Evolutionary conservation across 2,329 filamentous ascomycete genomes (phyloP).

Genomic region (Knoxdaviesia capensis): DNA sequence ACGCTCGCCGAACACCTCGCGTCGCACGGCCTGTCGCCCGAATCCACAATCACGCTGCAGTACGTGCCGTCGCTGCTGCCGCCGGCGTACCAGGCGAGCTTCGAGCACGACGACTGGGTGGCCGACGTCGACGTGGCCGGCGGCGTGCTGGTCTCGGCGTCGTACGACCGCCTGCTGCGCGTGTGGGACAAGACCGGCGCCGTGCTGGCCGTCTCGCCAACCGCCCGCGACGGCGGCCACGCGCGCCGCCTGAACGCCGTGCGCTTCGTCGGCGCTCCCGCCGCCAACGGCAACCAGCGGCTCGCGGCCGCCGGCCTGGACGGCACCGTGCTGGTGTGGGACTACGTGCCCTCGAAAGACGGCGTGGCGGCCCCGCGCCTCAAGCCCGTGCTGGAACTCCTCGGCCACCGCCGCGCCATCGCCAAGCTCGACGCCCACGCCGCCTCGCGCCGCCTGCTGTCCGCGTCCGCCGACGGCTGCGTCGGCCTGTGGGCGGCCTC

Average conservation of each 20-base stretch:
- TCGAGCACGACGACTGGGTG: constrained; percentile 97
- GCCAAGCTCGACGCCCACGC: constrained; percentile 57
- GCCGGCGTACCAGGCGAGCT: constrained; percentile 73
- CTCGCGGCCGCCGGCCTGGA: constrained; percentile 72
- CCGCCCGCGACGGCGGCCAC: constrained; percentile 50
- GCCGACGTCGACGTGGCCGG: constrained; percentile 59
- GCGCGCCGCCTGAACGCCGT: constrained; percentile 61
- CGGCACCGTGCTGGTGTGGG: constrained; percentile 74
- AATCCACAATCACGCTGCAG: constrained; percentile 72
- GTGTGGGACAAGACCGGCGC: constrained; percentile 85
- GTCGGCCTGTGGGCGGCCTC: constrained; percentile 80
- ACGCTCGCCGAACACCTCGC: constrained; percentile 82
- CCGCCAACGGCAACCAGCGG: constrained; percentile 17
- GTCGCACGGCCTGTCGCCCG: constrained; percentile 68
- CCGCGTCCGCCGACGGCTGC: constrained; percentile 63
- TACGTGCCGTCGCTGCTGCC: constrained; percentile 86
- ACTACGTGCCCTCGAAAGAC: constrained; percentile 50
- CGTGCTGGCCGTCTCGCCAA: constrained; percentile 55
- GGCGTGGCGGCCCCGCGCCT: constrained; percentile 47
- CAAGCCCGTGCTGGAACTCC: constrained; percentile 59
- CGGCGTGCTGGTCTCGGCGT: constrained; percentile 59
- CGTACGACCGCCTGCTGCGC: constrained; percentile 74
- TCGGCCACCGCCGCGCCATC: constrained; percentile 59
- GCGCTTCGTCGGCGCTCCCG: constrained; percentile 55
- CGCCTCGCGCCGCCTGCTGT: constrained; percentile 58